Evolutionary conservation across 176 grass and related monocot genomes (phyloP).

Genomic region (Triticum timopheevii): DNA sequence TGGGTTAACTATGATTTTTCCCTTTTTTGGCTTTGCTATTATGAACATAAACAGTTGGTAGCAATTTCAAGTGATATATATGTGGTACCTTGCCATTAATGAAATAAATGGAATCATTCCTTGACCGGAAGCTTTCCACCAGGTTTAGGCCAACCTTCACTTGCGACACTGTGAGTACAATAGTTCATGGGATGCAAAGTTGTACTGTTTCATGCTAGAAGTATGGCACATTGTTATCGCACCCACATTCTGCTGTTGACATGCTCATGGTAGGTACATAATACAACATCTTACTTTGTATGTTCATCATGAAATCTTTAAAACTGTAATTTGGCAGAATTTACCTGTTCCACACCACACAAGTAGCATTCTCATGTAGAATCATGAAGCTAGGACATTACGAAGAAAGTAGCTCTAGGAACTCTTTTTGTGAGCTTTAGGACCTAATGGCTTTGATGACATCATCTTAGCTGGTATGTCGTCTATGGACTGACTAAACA

Average conservation of each 20-base stretch:
- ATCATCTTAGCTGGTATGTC: not conserved
- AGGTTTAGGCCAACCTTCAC: slow-evolving; percentile 77
- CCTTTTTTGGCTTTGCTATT: no score
- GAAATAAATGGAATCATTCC: no score
- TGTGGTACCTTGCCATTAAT: no score
- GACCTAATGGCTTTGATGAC: not conserved
- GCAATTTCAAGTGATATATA: no score
- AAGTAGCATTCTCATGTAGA: not conserved
- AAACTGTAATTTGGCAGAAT: not conserved
- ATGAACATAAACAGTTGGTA: no score
- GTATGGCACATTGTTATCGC: not conserved
- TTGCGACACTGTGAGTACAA: slow-evolving; percentile 70
- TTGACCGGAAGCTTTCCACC: slow-evolving; percentile 76
- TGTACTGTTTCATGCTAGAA: not conserved
- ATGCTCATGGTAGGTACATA: not conserved
- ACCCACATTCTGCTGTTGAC: not conserved
- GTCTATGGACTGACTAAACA: not conserved
- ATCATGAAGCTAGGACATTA: not conserved
- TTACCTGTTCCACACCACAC: not conserved
- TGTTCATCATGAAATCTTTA: not conserved
- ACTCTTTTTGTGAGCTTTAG: not conserved
- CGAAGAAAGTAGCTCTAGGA: not conserved
- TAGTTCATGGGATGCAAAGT: not conserved
- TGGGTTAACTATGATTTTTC: no score
- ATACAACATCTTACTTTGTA: not conserved